A percentile compares a stretch with the other conserved stretches of the same genome.
phyloP scores from a whole-genome alignment of 2,329 filamentous ascomycete species.

The Geosmithia flava region DNA sequence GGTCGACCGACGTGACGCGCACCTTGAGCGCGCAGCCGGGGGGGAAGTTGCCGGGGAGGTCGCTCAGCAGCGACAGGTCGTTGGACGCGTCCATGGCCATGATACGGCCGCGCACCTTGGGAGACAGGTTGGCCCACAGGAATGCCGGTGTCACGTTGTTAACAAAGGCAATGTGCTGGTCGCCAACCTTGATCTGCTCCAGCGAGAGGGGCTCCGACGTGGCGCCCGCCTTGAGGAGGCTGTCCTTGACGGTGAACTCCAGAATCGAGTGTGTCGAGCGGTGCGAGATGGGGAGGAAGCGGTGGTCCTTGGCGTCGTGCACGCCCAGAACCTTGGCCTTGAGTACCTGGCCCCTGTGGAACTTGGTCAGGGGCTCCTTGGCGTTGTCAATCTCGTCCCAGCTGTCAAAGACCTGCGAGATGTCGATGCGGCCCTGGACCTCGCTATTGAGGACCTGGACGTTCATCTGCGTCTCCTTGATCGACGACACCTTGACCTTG shows the following conservation, averaged over 20 bases:
- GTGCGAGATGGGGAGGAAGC: slow-evolving; percentile 85
- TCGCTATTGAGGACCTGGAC: slow-evolving; percentile 63
- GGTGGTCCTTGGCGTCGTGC: slow-evolving; percentile 81
- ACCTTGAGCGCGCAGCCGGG: slow-evolving; percentile 80
- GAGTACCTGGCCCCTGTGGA: slow-evolving; percentile 59
- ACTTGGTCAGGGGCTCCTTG: slow-evolving; percentile 64
- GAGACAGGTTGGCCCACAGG: slow-evolving; percentile 85
- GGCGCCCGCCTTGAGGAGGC: slow-evolving; percentile 40
- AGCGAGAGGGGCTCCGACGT: slow-evolving; percentile 46
- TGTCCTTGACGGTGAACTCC: slow-evolving; percentile 74
- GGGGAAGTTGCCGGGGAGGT: slow-evolving; percentile 72
- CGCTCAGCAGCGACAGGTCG: slow-evolving; percentile 65
- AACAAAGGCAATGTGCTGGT: slow-evolving; percentile 69
- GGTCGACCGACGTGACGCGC: slow-evolving; percentile 63
- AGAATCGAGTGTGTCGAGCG: slow-evolving; percentile 70
- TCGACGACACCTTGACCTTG: slow-evolving; percentile 66
- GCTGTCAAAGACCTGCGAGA: slow-evolving; percentile 78
- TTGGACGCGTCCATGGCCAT: slow-evolving; percentile 76
- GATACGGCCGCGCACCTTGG: slow-evolving; percentile 76
- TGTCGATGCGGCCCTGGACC: slow-evolving; percentile 82
- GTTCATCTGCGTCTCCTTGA: slow-evolving; percentile 89
- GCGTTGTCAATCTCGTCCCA: slow-evolving; percentile 79
- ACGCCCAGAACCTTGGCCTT: slow-evolving; percentile 71
- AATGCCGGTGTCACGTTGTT: slow-evolving; percentile 76
- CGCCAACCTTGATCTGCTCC: slow-evolving; percentile 59